These are phyloP conservation scores for Lophium mytilinum DNA, from an alignment of 495 filamentous ascomycete genomes.

Conservation along the genomic window DNA sequence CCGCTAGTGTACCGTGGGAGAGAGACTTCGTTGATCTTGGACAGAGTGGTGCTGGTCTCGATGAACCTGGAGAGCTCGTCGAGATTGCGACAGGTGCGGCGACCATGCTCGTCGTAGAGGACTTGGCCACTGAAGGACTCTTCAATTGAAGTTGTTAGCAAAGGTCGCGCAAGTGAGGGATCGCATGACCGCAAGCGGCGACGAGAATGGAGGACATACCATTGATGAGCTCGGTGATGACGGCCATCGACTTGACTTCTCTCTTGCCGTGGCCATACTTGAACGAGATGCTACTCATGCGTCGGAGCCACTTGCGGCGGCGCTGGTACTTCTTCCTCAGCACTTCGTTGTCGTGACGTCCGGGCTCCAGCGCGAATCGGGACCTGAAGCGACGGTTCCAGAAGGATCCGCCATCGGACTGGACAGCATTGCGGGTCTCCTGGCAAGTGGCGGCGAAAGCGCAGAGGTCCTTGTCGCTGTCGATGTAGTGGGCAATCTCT, in stretches of 20 bases:
- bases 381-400: conserved; percentile 28
- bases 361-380: conserved; percentile 13
- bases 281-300: conserved; percentile 17
- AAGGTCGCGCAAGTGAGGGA: neutral
- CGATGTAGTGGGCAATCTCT: conserved; percentile 28
- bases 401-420: conserved; percentile 25
- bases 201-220: conserved; percentile 14
- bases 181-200: neutral
- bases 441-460: conserved; percentile 23
- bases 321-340: conserved; percentile 27
- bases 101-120: conserved; percentile 1
- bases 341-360: conserved; percentile 3
- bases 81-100: conserved; percentile 13
- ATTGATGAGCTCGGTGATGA: conserved; percentile 25
- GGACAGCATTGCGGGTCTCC: conserved; percentile 26
- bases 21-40: neutral
- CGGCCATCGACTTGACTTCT: conserved; percentile 20
- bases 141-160: neutral
- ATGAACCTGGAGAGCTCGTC: conserved; percentile 8
- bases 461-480: conserved; percentile 27
- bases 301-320: conserved; percentile 14
- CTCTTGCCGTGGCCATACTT: conserved; percentile 3
- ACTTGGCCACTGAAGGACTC: conserved; percentile 15
- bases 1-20: too few species aligned
- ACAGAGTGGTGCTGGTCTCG: conserved; percentile 5